phyloP scores from a whole-genome alignment of 768 basidiomycete genomes.

The Nidularia sp. region DNA sequence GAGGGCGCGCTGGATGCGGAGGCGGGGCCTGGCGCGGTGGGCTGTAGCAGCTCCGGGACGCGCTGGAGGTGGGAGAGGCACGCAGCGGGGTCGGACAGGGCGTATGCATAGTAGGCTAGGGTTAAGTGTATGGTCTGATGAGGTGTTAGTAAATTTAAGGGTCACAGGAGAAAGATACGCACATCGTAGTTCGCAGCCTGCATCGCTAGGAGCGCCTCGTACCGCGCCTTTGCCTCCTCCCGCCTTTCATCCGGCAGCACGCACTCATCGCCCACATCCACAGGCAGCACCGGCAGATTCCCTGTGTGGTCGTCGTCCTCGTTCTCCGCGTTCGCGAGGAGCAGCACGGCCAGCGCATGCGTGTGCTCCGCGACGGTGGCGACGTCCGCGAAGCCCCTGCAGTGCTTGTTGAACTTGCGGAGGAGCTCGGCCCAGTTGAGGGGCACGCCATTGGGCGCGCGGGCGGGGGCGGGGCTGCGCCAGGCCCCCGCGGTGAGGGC shows the following conservation, averaged over 20 bases:
- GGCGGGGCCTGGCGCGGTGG: constrained; percentile 48
- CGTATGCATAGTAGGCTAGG: constrained; percentile 79
- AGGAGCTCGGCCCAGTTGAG: constrained; percentile 78
- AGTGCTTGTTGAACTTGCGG: constrained; percentile 86
- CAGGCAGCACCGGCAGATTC: constrained; percentile 15
- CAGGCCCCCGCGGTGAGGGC: constrained; percentile 75
- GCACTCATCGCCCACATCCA: constrained; percentile 56
- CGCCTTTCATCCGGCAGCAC: constrained; percentile 47
- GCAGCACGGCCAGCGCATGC: constrained; percentile 56
- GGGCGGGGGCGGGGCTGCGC: constrained; percentile 59
- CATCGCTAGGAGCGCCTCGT: constrained; percentile 48
- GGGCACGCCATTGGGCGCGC: constrained; percentile 42
- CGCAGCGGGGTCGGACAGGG: constrained; percentile 58
- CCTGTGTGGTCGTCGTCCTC: constrained; percentile 50
- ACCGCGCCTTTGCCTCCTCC: constrained; percentile 54
- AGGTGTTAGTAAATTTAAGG: constrained; percentile 6
- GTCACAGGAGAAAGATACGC: constrained; percentile 22
- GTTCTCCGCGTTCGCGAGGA: constrained; percentile 41
- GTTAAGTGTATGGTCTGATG: constrained; percentile 61
- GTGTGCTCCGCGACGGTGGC: constrained; percentile 67
- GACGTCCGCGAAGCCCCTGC: constrained; percentile 53
- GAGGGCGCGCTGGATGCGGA: constrained; percentile 33
- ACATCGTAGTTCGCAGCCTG: constrained; percentile 54
- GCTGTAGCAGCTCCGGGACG: constrained; percentile 50
- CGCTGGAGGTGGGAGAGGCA: constrained; percentile 58